These are phyloP conservation scores for Rhytidiadelphus loreus DNA, from an alignment of 225 moss, liverwort and hornwort genomes.

Conservation along the genomic window DNA sequence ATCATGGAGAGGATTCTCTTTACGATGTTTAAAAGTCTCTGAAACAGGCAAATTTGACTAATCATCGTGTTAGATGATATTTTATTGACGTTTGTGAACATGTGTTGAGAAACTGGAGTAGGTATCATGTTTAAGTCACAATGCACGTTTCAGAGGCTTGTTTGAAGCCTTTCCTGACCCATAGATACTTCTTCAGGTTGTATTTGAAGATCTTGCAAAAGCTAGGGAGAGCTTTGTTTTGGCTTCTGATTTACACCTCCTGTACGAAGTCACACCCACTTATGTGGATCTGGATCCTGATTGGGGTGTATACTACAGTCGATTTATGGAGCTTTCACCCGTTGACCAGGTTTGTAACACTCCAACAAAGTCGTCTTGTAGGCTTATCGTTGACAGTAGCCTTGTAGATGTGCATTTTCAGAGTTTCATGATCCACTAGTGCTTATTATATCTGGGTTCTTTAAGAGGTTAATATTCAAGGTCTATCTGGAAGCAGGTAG, in stretches of 20 bases:
- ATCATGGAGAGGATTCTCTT: background rate
- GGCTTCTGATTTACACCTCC: slow-evolving; percentile 92
- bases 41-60: background rate
- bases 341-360: slow-evolving; percentile 69
- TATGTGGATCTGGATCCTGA: slow-evolving; percentile 94
- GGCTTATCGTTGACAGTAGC: background rate
- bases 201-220: slow-evolving; percentile 86
- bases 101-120: background rate
- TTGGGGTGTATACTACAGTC: slow-evolving; percentile 79
- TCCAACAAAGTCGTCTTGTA: background rate
- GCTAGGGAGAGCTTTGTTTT: slow-evolving; percentile 91
- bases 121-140: background rate
- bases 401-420: background rate
- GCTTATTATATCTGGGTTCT: background rate
- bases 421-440: background rate
- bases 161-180: background rate
- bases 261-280: slow-evolving; percentile 93
- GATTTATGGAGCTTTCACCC: slow-evolving; percentile 84
- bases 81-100: background rate
- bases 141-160: background rate
- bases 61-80: background rate
- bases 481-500: slow-evolving; percentile 40
- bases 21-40: background rate
- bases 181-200: slow-evolving; percentile 39
- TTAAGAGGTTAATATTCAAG: background rate